These are phyloP conservation scores for Clavaria fumosa DNA, from an alignment of 768 basidiomycete species.

Conservation along the genomic window DNA sequence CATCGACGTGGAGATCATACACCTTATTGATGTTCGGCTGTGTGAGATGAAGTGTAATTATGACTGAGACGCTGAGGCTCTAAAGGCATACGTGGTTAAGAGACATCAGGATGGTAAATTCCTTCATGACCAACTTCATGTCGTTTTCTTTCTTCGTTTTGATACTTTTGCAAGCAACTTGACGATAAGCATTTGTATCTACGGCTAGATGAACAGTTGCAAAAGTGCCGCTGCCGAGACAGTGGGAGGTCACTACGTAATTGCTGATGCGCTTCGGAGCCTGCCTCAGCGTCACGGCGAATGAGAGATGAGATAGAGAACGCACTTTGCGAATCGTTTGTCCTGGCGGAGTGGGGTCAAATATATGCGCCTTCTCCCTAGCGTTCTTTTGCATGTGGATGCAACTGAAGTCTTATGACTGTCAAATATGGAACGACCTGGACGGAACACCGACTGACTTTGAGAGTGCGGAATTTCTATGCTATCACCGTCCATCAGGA, in stretches of 20 bases:
- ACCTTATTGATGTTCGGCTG: constrained; percentile 77
- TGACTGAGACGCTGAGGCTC: neutral
- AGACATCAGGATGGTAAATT: constrained; percentile 56
- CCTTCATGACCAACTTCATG: constrained; percentile 50
- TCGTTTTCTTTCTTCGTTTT: constrained; percentile 46
- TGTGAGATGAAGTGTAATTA: constrained; percentile 1
- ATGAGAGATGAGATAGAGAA: constrained; percentile 5
- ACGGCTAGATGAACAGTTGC: constrained; percentile 71
- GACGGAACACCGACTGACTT: constrained; percentile 23
- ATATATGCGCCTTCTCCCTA: constrained; percentile 36
- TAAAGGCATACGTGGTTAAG: constrained; percentile 46
- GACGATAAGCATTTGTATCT: constrained; percentile 43
- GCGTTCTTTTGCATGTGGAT: constrained; percentile 38
- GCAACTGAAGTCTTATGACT: constrained; percentile 46
- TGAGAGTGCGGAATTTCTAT: constrained; percentile 54
- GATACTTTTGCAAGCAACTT: constrained; percentile 79
- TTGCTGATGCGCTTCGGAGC: constrained; percentile 38
- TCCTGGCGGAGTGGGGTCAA: constrained; percentile 46
- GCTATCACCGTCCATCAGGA: constrained; percentile 65
- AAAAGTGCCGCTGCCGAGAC: constrained; percentile 68
- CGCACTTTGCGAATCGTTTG: constrained; percentile 42
- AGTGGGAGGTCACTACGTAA: constrained; percentile 65
- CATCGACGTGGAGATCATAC: constrained; percentile 48
- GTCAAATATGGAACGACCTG: neutral
- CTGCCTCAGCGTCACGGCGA: neutral